Evolutionary conservation across 2,329 filamentous ascomycete genomes (phyloP).

Genomic region (Paradendryphiella salina): DNA sequence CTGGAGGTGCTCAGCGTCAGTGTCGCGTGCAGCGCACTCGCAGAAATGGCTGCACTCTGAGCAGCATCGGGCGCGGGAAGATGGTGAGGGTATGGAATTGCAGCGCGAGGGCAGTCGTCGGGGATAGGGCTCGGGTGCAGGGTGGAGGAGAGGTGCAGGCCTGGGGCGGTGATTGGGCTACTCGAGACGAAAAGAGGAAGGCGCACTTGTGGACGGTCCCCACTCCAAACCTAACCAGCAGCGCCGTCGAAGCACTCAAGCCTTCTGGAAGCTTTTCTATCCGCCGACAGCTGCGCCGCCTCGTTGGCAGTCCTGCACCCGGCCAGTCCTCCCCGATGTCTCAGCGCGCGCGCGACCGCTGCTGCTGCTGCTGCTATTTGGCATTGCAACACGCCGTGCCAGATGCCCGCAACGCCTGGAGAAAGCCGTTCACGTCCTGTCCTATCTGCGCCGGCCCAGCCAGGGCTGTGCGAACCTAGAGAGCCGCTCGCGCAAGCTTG

Average conservation of each 20-base stretch:
- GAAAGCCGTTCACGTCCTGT: constrained; percentile 4
- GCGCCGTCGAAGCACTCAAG: constrained; percentile 15
- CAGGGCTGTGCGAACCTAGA: constrained; percentile 11
- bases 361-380: neutral
- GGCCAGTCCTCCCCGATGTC: neutral
- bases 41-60: constrained; percentile 30
- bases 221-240: constrained; percentile 11
- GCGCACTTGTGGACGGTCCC: constrained; percentile 8
- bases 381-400: neutral
- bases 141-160: constrained; percentile 16
- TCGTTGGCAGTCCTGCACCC: constrained; percentile 7
- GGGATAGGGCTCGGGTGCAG: constrained; percentile 2
- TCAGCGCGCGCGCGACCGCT: constrained; percentile 1
- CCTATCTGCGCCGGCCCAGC: neutral
- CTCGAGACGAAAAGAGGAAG: constrained; percentile 15
- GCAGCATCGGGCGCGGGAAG: constrained; percentile 36
- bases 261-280: constrained; percentile 22
- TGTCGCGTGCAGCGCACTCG: constrained; percentile 42
- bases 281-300: constrained; percentile 13
- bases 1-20: constrained; percentile 29
- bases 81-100: neutral
- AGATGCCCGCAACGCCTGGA: neutral
- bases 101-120: constrained; percentile 5
- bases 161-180: constrained; percentile 12
- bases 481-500: constrained; percentile 20